Percentiles rank a stretch among this genome's conserved stretches.
Evolutionary conservation across 225 moss, liverwort and hornwort species (phyloP).

Genomic region (Lunularia cruciata): DNA sequence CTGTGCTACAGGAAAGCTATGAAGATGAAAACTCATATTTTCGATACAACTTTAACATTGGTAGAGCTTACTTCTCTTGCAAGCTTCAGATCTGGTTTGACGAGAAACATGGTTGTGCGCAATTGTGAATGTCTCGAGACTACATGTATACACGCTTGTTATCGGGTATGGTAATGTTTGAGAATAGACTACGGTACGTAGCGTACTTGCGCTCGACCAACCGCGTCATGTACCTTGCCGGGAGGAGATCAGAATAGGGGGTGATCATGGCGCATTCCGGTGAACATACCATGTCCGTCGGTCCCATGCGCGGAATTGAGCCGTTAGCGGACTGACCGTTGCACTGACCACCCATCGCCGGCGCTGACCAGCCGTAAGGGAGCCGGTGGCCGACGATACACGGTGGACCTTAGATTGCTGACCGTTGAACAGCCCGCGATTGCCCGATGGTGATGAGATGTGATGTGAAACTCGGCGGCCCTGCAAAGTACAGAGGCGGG

Average conservation of each 20-base stretch:
- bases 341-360: constrained; percentile 12
- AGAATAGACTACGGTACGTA: too few relatives aligned
- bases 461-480: constrained; percentile 4
- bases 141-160: too few relatives aligned
- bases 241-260: not conserved
- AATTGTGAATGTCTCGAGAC: too few relatives aligned
- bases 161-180: too few relatives aligned
- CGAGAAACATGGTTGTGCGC: too few relatives aligned
- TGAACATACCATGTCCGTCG: not conserved
- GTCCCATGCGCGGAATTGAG: not conserved
- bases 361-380: constrained; percentile 14
- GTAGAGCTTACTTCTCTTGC: too few relatives aligned
- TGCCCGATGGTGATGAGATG: not conserved
- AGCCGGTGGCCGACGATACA: constrained; percentile 4
- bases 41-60: too few relatives aligned
- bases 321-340: constrained; percentile 19
- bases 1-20: too few relatives aligned
- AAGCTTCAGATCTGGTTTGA: too few relatives aligned
- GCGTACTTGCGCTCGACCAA: too few relatives aligned
- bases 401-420: not conserved
- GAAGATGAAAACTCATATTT: too few relatives aligned
- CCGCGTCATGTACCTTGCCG: too few relatives aligned
- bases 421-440: constrained; percentile 13
- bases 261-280: not conserved
- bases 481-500: not conserved